These are phyloP conservation scores for Paspalum vaginatum DNA, from an alignment of 176 grass and related monocot genomes.

Conservation along the genomic window DNA sequence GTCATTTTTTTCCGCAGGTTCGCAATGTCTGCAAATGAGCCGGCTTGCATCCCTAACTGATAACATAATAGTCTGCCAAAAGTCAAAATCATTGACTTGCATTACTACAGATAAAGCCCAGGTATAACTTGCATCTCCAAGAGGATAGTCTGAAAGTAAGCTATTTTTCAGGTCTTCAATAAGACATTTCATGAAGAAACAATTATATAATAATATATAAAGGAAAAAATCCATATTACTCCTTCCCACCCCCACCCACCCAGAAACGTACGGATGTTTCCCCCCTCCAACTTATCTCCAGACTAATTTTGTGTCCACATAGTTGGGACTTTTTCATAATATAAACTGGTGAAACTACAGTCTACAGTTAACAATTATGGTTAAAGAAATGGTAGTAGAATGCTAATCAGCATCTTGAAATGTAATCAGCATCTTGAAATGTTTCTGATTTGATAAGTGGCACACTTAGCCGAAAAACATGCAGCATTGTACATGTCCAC, in stretches of 20 bases:
- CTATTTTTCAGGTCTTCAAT: not conserved
- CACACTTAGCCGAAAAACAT: not conserved
- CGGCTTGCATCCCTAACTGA: too few relatives aligned
- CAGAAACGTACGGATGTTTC: too few relatives aligned
- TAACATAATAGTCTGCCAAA: conserved; percentile 16
- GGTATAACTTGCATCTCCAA: conserved; percentile 23
- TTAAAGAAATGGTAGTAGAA: not conserved
- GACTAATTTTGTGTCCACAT: too few relatives aligned
- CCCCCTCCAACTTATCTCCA: too few relatives aligned
- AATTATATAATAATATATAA: not conserved
- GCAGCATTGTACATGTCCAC: not conserved
- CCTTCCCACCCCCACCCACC: too few relatives aligned
- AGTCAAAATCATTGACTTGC: conserved; percentile 27
- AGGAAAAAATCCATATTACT: too few relatives aligned
- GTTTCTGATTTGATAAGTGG: conserved; percentile 9
- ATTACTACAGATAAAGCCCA: not conserved
- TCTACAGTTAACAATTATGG: conserved; percentile 3
- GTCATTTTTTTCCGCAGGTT: too few relatives aligned
- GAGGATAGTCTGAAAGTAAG: conserved; percentile 12
- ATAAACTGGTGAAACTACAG: not conserved
- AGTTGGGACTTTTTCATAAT: too few relatives aligned
- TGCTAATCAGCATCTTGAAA: not conserved
- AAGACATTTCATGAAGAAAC: not conserved
- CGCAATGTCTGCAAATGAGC: too few relatives aligned
- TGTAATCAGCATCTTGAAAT: not conserved